phyloP scores from a whole-genome alignment of 306 rosid species.

The Lathyrus tuberosus region DNA sequence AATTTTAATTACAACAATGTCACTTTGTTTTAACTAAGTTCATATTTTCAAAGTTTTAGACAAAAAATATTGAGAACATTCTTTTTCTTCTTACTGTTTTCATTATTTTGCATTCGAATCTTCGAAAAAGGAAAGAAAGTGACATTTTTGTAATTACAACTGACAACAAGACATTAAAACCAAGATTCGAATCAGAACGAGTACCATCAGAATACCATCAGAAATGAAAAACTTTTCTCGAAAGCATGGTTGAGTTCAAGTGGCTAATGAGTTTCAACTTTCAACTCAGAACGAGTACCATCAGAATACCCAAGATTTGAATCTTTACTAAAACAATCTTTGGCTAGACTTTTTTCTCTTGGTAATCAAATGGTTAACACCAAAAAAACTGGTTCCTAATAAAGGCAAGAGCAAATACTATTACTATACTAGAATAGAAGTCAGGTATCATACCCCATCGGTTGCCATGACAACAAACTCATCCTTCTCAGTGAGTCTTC shows the following conservation, averaged over 20 bases:
- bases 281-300: no score
- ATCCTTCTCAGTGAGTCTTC: conserved; percentile 72
- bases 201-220: no score
- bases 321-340: not conserved
- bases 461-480: conserved; percentile 91
- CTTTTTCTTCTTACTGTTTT: not conserved
- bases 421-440: conserved; percentile 2
- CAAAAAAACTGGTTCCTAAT: not conserved
- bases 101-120: not conserved
- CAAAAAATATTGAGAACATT: not conserved
- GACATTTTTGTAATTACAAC: not conserved
- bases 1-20: conserved; percentile 1
- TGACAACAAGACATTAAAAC: not conserved
- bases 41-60: not conserved
- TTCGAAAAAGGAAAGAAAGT: not conserved
- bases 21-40: not conserved
- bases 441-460: conserved; percentile 74
- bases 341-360: not conserved
- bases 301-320: not conserved
- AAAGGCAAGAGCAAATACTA: conserved; percentile 10
- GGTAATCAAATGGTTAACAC: not conserved
- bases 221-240: no score
- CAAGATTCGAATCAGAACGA: no score
- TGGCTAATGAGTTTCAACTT: no score
- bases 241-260: no score